Conservation (phyloP, 1,284 basidiomycete genomes). For the Leccinum fallax region DNA sequence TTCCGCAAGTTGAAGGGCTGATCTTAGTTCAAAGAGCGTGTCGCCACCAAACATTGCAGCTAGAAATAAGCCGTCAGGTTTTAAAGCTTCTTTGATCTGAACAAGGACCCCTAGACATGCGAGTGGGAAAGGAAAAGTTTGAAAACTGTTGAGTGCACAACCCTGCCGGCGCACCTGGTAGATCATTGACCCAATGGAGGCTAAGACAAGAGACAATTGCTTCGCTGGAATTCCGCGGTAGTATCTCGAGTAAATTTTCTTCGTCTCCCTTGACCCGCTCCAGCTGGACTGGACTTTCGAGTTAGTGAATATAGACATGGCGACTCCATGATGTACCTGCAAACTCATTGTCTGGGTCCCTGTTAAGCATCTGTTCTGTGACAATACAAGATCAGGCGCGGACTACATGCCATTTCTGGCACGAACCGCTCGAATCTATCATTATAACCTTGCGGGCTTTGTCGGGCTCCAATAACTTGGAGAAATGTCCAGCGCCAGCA, state of each 20-base stretch:
- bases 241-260: constrained; percentile 64
- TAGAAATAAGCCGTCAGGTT: constrained; percentile 94
- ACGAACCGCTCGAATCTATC: constrained; percentile 85
- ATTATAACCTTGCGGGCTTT: constrained; percentile 80
- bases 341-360: constrained; percentile 76
- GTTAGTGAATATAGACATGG: constrained; percentile 6
- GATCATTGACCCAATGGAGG: constrained; percentile 98
- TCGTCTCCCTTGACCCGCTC: constrained; percentile 79
- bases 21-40: constrained; percentile 91
- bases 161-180: constrained; percentile 68
- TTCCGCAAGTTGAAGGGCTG: constrained; percentile 92
- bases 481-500: constrained; percentile 93
- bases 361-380: constrained; percentile 63
- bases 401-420: neutral
- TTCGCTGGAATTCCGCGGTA: constrained; percentile 82
- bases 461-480: constrained; percentile 77
- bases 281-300: constrained; percentile 58
- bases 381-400: constrained; percentile 9
- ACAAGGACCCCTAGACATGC: constrained; percentile 67
- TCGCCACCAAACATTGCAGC: constrained; percentile 96
- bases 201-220: constrained; percentile 90
- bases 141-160: neutral
- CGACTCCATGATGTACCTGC: constrained; percentile 52
- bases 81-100: constrained; percentile 85
- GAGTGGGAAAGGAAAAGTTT: neutral